These are phyloP conservation scores for Apiospora hydei DNA, from an alignment of 2,329 filamentous ascomycete genomes.

Conservation along the genomic window DNA sequence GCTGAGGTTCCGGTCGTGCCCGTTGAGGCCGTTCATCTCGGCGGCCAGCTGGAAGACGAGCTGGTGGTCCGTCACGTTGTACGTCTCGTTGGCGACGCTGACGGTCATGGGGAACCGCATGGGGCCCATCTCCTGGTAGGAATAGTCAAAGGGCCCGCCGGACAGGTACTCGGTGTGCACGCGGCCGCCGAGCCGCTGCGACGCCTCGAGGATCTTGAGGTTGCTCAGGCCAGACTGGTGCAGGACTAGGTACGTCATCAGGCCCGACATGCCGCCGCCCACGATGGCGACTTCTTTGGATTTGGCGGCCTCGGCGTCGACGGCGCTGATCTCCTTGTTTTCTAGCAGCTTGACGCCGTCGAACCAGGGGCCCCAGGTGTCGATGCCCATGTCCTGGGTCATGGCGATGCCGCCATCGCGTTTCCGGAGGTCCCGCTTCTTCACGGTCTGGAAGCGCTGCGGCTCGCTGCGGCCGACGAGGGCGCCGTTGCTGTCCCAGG, in stretches of 20 bases:
- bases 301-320: constrained; percentile 62
- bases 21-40: constrained; percentile 66
- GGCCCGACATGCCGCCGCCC: constrained; percentile 69
- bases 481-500: constrained; percentile 43
- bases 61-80: constrained; percentile 67
- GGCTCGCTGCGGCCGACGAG: constrained; percentile 47
- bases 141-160: constrained; percentile 66
- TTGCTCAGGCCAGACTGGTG: constrained; percentile 63
- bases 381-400: constrained; percentile 57
- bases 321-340: constrained; percentile 58
- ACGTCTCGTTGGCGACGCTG: constrained; percentile 61
- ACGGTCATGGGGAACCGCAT: constrained; percentile 68
- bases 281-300: constrained; percentile 67
- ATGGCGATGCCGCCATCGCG: constrained; percentile 48
- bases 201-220: constrained; percentile 68
- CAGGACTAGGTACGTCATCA: constrained; percentile 64
- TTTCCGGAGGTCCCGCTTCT: constrained; percentile 38
- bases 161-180: constrained; percentile 70
- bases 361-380: constrained; percentile 66
- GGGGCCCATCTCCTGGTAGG: constrained; percentile 72
- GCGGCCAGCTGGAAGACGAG: constrained; percentile 70
- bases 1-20: constrained; percentile 52
- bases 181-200: constrained; percentile 66
- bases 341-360: constrained; percentile 67
- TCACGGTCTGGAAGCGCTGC: constrained; percentile 39